Evolutionary conservation across 2,329 filamentous ascomycete genomes (phyloP).

Genomic region (Ceratocystis harringtonii): DNA sequence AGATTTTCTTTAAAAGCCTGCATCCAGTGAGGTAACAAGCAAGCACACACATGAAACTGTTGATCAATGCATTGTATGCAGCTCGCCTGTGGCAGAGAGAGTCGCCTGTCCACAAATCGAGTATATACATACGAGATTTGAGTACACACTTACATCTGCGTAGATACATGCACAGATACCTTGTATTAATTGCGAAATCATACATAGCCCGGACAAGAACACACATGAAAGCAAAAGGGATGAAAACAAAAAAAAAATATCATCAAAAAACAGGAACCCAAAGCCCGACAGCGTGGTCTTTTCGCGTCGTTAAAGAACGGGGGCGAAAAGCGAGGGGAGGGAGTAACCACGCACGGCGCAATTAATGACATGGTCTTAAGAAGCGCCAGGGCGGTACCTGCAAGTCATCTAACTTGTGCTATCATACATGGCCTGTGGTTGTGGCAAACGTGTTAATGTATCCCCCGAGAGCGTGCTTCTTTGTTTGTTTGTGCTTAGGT

Average conservation of each 20-base stretch:
- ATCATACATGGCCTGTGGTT: neutral
- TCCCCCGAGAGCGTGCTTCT: neutral
- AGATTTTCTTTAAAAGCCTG: neutral
- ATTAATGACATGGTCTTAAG: neutral
- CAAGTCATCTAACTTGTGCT: neutral
- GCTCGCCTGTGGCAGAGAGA: neutral
- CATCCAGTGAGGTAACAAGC: neutral
- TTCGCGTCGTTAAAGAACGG: neutral
- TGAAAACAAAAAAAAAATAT: no score
- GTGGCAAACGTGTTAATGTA: neutral
- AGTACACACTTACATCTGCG: no score
- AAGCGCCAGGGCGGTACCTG: neutral
- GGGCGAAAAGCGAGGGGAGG: neutral
- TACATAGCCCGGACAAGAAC: no score
- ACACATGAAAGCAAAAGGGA: no score
- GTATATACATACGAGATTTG: neutral
- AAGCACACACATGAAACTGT: neutral
- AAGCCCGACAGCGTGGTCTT: neutral
- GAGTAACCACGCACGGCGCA: neutral
- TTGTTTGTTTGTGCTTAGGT: neutral
- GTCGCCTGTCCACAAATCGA: neutral
- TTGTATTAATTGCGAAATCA: no score
- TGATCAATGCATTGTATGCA: conserved; percentile 1
- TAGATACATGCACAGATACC: no score
- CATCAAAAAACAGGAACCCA: no score